phyloP scores from a whole-genome alignment of 768 basidiomycete species.

The Cyclocybe cylindracea region DNA sequence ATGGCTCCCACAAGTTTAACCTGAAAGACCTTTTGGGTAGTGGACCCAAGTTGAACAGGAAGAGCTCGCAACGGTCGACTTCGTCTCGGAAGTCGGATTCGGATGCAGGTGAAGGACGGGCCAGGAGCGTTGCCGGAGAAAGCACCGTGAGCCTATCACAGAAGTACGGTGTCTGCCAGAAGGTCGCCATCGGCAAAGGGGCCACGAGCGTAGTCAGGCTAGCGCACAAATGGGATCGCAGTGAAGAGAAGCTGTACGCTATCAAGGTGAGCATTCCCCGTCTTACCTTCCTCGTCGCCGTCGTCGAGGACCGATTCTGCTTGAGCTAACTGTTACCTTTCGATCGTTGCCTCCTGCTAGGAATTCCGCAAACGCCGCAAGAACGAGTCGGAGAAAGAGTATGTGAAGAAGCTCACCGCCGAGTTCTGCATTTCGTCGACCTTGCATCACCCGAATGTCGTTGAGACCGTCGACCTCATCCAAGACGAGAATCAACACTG shows the following conservation, averaged over 20 bases:
- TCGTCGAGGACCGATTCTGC: neutral
- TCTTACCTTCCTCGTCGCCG: slow-evolving; percentile 3
- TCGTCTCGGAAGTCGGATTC: slow-evolving; percentile 68
- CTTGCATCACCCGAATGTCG: slow-evolving; percentile 89
- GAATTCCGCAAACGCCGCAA: slow-evolving; percentile 98
- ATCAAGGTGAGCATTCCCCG: slow-evolving; percentile 73
- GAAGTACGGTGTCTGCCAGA: slow-evolving; percentile 98
- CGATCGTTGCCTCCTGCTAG: slow-evolving; percentile 37
- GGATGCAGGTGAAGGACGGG: slow-evolving; percentile 40
- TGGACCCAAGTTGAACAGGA: slow-evolving; percentile 76
- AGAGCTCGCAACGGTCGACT: slow-evolving; percentile 67
- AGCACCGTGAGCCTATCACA: slow-evolving; percentile 56
- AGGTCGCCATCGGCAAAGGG: slow-evolving; percentile 95
- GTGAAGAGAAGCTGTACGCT: slow-evolving; percentile 95
- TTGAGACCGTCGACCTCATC: slow-evolving; percentile 99
- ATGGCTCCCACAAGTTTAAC: slow-evolving; percentile 72
- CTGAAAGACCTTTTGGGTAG: slow-evolving; percentile 77
- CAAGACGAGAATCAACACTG: slow-evolving; percentile 96
- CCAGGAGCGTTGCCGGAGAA: slow-evolving; percentile 44
- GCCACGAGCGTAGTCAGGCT: slow-evolving; percentile 97
- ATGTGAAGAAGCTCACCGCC: slow-evolving; percentile 99
- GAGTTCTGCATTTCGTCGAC: slow-evolving; percentile 99
- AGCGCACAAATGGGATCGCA: slow-evolving; percentile 98
- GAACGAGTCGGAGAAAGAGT: slow-evolving; percentile 99
- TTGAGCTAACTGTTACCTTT: slow-evolving; percentile 1